Percentiles rank a stretch among this genome's conserved stretches.
Evolutionary conservation across 1,284 basidiomycete species (phyloP).

Genomic region (Fomes fomentarius): DNA sequence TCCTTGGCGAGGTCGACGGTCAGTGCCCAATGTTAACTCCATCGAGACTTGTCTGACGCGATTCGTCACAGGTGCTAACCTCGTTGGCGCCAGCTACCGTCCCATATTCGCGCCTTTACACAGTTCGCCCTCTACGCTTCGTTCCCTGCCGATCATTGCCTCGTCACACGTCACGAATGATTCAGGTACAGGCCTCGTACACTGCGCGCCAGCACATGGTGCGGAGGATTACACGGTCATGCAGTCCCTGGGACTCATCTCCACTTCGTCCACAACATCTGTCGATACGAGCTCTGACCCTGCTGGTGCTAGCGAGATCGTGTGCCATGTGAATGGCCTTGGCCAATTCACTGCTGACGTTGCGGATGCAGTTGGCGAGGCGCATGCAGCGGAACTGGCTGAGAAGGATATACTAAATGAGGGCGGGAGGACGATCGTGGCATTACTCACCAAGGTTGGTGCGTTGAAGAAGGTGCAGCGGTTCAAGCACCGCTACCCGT

Average conservation of each 20-base stretch:
- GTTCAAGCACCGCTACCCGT: slow-evolving; percentile 91
- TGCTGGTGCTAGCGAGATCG: slow-evolving; percentile 34
- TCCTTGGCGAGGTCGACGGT: slow-evolving; percentile 56
- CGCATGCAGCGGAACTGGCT: slow-evolving; percentile 49
- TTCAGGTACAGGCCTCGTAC: slow-evolving; percentile 96
- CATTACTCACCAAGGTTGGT: slow-evolving; percentile 62
- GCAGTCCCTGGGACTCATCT: slow-evolving; percentile 50
- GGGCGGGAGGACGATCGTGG: slow-evolving; percentile 71
- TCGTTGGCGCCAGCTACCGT: slow-evolving; percentile 69
- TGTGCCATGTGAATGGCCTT: slow-evolving; percentile 84
- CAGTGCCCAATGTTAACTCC: not conserved
- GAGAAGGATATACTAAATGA: slow-evolving; percentile 77
- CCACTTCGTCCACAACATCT: slow-evolving; percentile 29
- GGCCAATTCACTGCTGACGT: slow-evolving; percentile 74
- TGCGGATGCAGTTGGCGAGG: slow-evolving; percentile 53
- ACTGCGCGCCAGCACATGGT: slow-evolving; percentile 95
- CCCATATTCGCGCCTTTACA: slow-evolving; percentile 61
- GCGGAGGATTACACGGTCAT: slow-evolving; percentile 89
- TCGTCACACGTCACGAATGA: slow-evolving; percentile 81
- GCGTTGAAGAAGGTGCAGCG: slow-evolving; percentile 70
- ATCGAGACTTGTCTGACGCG: not conserved
- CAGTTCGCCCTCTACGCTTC: slow-evolving; percentile 8
- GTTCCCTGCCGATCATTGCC: slow-evolving; percentile 47
- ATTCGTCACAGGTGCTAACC: slow-evolving; percentile 52
- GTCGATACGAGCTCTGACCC: not conserved